Conservation (phyloP, 805 yeast genomes). For the Suhomyces sp. region DNA sequence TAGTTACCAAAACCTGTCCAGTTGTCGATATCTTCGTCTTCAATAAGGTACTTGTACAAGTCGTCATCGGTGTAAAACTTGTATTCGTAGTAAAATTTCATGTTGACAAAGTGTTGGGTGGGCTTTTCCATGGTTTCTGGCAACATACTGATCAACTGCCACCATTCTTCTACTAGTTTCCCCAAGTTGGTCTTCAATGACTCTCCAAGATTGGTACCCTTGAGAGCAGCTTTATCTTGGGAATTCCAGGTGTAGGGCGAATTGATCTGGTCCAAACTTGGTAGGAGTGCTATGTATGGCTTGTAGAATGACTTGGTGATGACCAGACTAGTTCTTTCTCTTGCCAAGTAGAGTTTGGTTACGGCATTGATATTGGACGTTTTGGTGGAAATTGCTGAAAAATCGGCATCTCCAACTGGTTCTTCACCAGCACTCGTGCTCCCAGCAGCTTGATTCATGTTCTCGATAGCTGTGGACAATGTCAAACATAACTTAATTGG, state of each 20-base stretch:
- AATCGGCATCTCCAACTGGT: neutral
- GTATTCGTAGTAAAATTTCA: slow-evolving; percentile 44
- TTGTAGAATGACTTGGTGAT: slow-evolving; percentile 20
- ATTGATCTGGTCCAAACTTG: slow-evolving; percentile 40
- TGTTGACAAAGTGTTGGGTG: slow-evolving; percentile 32
- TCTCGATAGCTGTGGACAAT: slow-evolving; percentile 6
- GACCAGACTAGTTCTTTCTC: slow-evolving; percentile 19
- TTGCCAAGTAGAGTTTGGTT: slow-evolving; percentile 35
- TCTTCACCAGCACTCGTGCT: too few species aligned
- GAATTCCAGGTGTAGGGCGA: slow-evolving; percentile 68
- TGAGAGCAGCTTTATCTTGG: slow-evolving; percentile 47
- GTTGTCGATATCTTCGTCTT: slow-evolving; percentile 23
- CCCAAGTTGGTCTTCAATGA: slow-evolving; percentile 48
- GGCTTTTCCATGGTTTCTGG: slow-evolving; percentile 33
- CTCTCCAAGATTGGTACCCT: slow-evolving; percentile 69
- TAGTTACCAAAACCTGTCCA: slow-evolving; percentile 71
- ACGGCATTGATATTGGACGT: slow-evolving; percentile 26
- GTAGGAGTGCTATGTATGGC: slow-evolving; percentile 33
- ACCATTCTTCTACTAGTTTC: slow-evolving; percentile 61
- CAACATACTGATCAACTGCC: slow-evolving; percentile 30
- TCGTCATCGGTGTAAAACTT: slow-evolving; percentile 39
- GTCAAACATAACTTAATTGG: slow-evolving; percentile 9
- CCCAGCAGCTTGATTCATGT: neutral
- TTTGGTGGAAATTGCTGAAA: slow-evolving; percentile 14
- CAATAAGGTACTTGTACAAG: slow-evolving; percentile 24